Percentiles rank a stretch among this genome's conserved stretches.
These are phyloP conservation scores for Pharus latifolius DNA, from an alignment of 176 grass and related monocot genomes.

Conservation along the genomic window DNA sequence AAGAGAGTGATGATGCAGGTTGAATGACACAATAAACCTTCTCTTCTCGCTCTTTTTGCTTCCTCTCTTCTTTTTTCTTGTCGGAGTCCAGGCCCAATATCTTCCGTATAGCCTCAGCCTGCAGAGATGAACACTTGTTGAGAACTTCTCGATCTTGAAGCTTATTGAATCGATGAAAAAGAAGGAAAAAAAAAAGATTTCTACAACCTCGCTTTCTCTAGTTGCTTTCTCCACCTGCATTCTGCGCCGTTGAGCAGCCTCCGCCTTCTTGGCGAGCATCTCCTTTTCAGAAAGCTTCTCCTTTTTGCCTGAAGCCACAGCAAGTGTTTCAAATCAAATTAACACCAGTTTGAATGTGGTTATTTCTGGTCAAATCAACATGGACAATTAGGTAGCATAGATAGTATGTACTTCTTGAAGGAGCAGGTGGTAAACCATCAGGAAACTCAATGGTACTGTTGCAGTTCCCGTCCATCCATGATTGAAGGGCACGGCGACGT, in stretches of 20 bases:
- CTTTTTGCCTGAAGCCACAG: slow-evolving; percentile 46
- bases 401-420: slow-evolving; percentile 49
- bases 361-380: not conserved
- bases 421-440: slow-evolving; percentile 42
- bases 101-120: slow-evolving; percentile 93
- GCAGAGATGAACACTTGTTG: not conserved
- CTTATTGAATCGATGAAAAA: not conserved
- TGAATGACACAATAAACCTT: slow-evolving; percentile 35
- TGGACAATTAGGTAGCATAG: not conserved
- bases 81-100: slow-evolving; percentile 85
- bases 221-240: slow-evolving; percentile 70
- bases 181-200: not conserved
- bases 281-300: slow-evolving; percentile 61
- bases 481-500: slow-evolving; percentile 67
- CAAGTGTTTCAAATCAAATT: not conserved
- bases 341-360: not conserved
- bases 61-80: slow-evolving; percentile 97
- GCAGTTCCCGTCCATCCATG: slow-evolving; percentile 53
- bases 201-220: slow-evolving; percentile 57
- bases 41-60: slow-evolving; percentile 78
- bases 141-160: not conserved
- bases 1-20: not conserved
- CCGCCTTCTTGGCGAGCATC: slow-evolving; percentile 61
- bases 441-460: slow-evolving; percentile 50
- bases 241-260: slow-evolving; percentile 61